These are phyloP conservation scores for Tilletia caries DNA, from an alignment of 1,284 basidiomycete genomes.

Conservation along the genomic window DNA sequence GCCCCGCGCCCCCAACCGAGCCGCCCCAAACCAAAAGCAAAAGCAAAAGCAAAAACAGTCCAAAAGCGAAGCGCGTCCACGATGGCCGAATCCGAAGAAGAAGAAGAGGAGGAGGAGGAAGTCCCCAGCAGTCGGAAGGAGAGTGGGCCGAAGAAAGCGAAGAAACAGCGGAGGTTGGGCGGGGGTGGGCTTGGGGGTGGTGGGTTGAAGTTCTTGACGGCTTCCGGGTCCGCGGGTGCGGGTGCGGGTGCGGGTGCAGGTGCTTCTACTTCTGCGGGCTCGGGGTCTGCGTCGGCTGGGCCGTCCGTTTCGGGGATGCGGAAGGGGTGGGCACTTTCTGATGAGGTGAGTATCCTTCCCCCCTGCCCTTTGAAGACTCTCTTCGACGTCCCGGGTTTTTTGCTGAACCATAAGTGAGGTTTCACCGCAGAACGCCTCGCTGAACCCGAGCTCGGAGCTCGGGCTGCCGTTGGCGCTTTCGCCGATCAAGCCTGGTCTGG, in stretches of 20 bases:
- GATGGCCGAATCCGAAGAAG: not conserved
- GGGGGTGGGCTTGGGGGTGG: not conserved
- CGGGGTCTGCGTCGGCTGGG: not conserved
- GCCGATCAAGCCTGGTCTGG: constrained; percentile 5
- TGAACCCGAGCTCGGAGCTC: not conserved
- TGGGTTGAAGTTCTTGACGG: constrained; percentile 8
- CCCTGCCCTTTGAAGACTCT: not conserved
- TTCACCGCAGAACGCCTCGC: not conserved
- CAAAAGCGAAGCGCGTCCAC: not conserved
- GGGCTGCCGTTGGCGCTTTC: constrained; percentile 3
- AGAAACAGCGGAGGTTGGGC: constrained; percentile 5
- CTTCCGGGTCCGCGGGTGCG: not conserved
- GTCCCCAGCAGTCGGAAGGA: too few species aligned
- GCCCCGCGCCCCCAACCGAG: too few species aligned
- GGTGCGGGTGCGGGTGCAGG: too few species aligned
- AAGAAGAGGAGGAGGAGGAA: too few species aligned
- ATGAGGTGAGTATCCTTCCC: not conserved
- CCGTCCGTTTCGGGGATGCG: not conserved
- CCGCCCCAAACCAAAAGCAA: too few species aligned
- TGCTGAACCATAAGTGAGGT: not conserved
- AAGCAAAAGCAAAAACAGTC: too few species aligned
- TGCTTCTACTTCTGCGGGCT: too few species aligned
- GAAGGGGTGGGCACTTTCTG: not conserved
- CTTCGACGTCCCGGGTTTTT: not conserved
- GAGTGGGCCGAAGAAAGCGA: constrained; percentile 10